Evolutionary conservation across 176 grass and related monocot genomes (phyloP).

Genomic region (Lolium rigidum): DNA sequence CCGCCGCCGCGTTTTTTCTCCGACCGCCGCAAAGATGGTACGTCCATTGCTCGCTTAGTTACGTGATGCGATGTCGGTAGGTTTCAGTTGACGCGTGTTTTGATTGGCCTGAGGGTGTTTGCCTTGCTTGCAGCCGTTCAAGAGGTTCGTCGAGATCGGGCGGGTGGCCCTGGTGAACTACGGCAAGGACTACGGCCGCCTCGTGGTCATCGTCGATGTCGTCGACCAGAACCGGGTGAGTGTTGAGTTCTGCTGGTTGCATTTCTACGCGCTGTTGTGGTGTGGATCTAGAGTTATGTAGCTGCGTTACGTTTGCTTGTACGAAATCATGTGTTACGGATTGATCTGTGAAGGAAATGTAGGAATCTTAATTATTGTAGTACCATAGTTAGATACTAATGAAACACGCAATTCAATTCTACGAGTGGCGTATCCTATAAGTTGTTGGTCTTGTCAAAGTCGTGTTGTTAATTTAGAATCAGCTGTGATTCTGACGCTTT

Average conservation of each 20-base stretch:
- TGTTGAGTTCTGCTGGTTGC: background rate
- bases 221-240: slow-evolving; percentile 86
- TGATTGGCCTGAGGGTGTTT: slow-evolving; percentile 17
- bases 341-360: slow-evolving; percentile 6
- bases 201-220: slow-evolving; percentile 87
- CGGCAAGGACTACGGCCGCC: slow-evolving; percentile 77
- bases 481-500: background rate
- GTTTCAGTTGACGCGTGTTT: background rate
- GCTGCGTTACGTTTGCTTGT: background rate
- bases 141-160: slow-evolving; percentile 93
- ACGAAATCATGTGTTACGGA: background rate
- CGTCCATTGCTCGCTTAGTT: background rate
- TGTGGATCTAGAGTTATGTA: slow-evolving; percentile 27
- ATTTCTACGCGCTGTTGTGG: background rate
- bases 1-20: slow-evolving; percentile 35
- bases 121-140: slow-evolving; percentile 62
- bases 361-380: background rate
- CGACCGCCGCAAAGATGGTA: slow-evolving; percentile 60
- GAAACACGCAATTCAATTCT: background rate
- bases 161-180: slow-evolving; percentile 91
- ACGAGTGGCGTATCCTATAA: background rate
- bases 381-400: background rate
- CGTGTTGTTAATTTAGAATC: background rate
- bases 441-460: background rate
- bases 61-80: background rate